A percentile compares a stretch with the other conserved stretches of the same genome.
Conservation (phyloP, 768 basidiomycete species). For the Rhizopogon vulgaris region DNA sequence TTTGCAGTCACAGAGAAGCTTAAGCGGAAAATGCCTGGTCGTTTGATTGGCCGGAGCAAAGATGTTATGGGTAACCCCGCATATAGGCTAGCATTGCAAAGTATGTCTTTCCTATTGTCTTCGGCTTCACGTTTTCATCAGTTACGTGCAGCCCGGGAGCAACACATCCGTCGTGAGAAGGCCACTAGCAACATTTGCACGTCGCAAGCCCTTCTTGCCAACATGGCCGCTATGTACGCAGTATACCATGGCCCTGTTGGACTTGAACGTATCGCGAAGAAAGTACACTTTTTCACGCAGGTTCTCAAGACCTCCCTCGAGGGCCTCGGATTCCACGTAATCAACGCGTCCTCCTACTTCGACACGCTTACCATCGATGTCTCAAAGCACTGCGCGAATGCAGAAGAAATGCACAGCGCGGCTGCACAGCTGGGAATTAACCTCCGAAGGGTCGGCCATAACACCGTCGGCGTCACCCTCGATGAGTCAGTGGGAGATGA, state of each 20-base stretch:
- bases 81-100: constrained; percentile 91
- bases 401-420: constrained; percentile 60
- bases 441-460: constrained; percentile 69
- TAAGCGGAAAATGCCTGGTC: constrained; percentile 98
- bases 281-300: constrained; percentile 85
- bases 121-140: constrained; percentile 5
- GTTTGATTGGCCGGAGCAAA: constrained; percentile 85
- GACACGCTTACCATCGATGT: constrained; percentile 85
- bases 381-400: constrained; percentile 47
- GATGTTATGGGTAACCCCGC: constrained; percentile 82
- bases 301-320: constrained; percentile 66
- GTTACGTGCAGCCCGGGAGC: constrained; percentile 69
- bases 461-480: constrained; percentile 79
- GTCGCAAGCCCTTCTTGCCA: constrained; percentile 93
- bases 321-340: constrained; percentile 64
- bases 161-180: constrained; percentile 96
- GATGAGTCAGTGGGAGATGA: constrained; percentile 83
- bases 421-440: constrained; percentile 71
- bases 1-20: constrained; percentile 89
- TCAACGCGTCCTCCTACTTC: constrained; percentile 71
- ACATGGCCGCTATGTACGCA: constrained; percentile 99
- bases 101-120: constrained; percentile 39
- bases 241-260: constrained; percentile 93
- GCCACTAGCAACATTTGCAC: constrained; percentile 99
- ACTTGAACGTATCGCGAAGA: constrained; percentile 76